These are phyloP conservation scores for Xylaria bambusicola DNA, from an alignment of 495 filamentous ascomycete species.

Conservation along the genomic window DNA sequence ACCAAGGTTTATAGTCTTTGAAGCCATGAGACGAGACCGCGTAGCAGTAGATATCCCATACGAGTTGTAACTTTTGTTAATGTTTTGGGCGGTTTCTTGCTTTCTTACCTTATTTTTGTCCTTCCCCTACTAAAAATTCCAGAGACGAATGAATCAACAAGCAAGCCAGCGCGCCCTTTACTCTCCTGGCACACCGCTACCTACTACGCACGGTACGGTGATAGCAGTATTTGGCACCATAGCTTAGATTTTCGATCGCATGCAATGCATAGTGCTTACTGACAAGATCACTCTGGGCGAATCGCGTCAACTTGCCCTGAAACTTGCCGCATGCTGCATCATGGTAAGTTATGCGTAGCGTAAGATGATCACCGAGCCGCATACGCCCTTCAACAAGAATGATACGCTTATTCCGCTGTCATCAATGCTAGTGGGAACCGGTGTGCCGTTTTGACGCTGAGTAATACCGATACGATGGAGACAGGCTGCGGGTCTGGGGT, in stretches of 20 bases:
- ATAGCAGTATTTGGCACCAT: too few species aligned
- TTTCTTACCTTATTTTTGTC: too few species aligned
- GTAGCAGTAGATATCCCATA: too few species aligned
- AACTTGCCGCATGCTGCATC: neutral
- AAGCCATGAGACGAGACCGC: too few species aligned
- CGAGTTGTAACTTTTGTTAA: too few species aligned
- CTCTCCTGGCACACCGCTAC: neutral
- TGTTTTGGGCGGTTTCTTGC: too few species aligned
- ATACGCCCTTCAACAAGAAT: neutral
- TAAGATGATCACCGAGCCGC: neutral
- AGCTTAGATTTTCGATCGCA: neutral
- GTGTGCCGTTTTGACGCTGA: neutral
- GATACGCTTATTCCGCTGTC: neutral
- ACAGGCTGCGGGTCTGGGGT: neutral
- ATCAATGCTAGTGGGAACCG: neutral
- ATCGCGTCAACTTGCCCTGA: neutral
- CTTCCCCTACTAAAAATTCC: neutral
- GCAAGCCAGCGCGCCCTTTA: neutral
- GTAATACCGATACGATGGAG: neutral
- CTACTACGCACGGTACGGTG: too few species aligned
- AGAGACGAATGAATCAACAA: neutral
- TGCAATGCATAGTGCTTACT: neutral
- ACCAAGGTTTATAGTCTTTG: too few species aligned
- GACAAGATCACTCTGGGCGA: neutral
- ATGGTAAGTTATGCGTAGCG: neutral